Evolutionary conservation across 2,329 filamentous ascomycete genomes (phyloP), one percentile per base, ranked within the genome.

Genomic region (Didymella segeticola): DNA sequence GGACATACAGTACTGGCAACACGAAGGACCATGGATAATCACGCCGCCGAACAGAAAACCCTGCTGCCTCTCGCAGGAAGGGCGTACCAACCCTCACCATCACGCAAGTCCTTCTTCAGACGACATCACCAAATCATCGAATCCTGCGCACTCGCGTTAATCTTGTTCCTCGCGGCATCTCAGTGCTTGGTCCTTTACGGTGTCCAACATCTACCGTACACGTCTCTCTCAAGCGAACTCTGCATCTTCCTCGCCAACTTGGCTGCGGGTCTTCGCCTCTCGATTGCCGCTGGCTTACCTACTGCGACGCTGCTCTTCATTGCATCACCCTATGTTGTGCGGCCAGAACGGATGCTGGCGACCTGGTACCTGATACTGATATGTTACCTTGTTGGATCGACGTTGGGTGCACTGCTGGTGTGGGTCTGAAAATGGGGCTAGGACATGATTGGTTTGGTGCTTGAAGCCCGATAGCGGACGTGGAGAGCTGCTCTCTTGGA

Each of bases 371-470:
- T 61, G 23, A 56, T 62, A 5, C 41, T 69, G 27, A 53, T 68
- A 20, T 63, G 60, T 43, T 69, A 69, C 48, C 56, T 69, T 20
- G 41, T 61, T 14, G 62, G 66, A 17, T 57, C 62, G 27, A 58
- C 57, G 25, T 48, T 54, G 45, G 66, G 63, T 6, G 63, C 64
- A 31, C 38, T 63, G 43, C 55, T 64, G 36, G 41, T 46, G 29
- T 45, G 49, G 47, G 27, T 30, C 27, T 50, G 9, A 29, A 9
- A 12, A 25, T 22, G 26, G 30, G 30, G 53, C 45, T 62, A 58
- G 36, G 43, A 30, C 31, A 43, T 49, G 50, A 34, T 51, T 39
- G 52, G 58, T 31, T 39, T 53, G 25, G 45, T 37, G 43, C 29
- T 23, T 30, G 47, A 14, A 23, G 45, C 54, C 62, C 60, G 61